Conservation (phyloP, 345 rosid species). For the Ceriops zippeliana region DNA sequence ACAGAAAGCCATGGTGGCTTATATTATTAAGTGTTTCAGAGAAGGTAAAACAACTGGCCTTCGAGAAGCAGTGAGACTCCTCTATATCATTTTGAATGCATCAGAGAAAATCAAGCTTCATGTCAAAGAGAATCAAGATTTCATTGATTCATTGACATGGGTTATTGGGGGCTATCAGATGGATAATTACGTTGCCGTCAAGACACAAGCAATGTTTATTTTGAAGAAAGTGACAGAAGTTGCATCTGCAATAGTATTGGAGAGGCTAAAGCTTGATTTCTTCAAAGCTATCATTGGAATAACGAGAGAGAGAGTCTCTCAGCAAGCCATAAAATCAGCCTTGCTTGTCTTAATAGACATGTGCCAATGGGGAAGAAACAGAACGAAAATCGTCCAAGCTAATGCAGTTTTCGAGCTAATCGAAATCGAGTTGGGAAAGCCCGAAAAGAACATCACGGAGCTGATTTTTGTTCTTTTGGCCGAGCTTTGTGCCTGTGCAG, state of each 20-base stretch:
- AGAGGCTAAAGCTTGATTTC: constrained; percentile 30
- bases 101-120: constrained; percentile 28
- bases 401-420: constrained; percentile 41
- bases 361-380: constrained; percentile 42
- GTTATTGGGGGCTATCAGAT: constrained; percentile 7
- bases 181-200: constrained; percentile 12
- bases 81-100: constrained; percentile 28
- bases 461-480: constrained; percentile 41
- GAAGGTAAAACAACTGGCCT: constrained; percentile 23
- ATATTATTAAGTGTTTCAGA: constrained; percentile 23
- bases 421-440: constrained; percentile 48
- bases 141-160: constrained; percentile 43
- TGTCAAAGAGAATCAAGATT: constrained; percentile 25
- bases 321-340: constrained; percentile 36
- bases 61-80: constrained; percentile 35
- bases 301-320: constrained; percentile 22
- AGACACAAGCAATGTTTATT: constrained; percentile 26
- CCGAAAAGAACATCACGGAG: constrained; percentile 43
- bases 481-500: constrained; percentile 41
- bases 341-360: constrained; percentile 29
- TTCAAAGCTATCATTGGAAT: constrained; percentile 24
- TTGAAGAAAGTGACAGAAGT: constrained; percentile 23
- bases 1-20: constrained; percentile 22
- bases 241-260: constrained; percentile 17
- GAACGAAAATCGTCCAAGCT: constrained; percentile 36